phyloP scores from a whole-genome alignment of 2,329 filamentous ascomycete species.

The Byssoonygena ceratinophila region DNA sequence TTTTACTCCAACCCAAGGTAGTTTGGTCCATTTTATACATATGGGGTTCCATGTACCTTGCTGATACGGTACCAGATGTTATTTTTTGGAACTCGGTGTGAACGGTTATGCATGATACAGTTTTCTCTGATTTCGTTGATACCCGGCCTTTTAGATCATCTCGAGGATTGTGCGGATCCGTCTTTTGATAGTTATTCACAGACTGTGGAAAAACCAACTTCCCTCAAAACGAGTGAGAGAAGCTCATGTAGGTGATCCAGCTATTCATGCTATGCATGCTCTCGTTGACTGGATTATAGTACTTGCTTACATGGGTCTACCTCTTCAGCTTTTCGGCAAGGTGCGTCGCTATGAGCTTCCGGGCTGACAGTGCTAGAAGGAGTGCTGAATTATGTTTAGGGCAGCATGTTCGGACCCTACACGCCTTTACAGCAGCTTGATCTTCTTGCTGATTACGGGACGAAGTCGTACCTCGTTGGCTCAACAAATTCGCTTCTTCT shows the following conservation, averaged over 20 bases:
- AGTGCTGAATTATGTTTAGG: constrained; percentile 39
- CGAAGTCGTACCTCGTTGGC: constrained; percentile 94
- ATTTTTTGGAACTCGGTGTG: constrained; percentile 94
- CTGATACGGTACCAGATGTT: constrained; percentile 58
- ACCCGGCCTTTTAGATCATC: constrained; percentile 75
- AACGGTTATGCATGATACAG: constrained; percentile 94
- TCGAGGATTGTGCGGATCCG: constrained; percentile 95
- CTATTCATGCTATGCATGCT: neutral
- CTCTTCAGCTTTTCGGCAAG: constrained; percentile 90
- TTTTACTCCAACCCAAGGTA: constrained; percentile 89
- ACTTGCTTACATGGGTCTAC: constrained; percentile 86
- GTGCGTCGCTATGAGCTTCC: constrained; percentile 31
- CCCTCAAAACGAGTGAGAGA: constrained; percentile 81
- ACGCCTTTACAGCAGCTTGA: constrained; percentile 94
- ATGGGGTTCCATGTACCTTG: neutral
- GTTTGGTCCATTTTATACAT: neutral
- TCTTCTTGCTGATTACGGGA: constrained; percentile 81
- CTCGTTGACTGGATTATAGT: constrained; percentile 39
- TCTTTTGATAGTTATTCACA: constrained; percentile 75
- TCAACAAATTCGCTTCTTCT: constrained; percentile 91
- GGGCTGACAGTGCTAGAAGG: neutral
- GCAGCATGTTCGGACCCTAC: constrained; percentile 90
- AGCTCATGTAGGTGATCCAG: constrained; percentile 49
- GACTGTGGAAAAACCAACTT: constrained; percentile 64
- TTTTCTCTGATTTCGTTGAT: constrained; percentile 94